Conservation (phyloP, 2,329 filamentous ascomycete species). For the Chaetothyriales sp. region DNA sequence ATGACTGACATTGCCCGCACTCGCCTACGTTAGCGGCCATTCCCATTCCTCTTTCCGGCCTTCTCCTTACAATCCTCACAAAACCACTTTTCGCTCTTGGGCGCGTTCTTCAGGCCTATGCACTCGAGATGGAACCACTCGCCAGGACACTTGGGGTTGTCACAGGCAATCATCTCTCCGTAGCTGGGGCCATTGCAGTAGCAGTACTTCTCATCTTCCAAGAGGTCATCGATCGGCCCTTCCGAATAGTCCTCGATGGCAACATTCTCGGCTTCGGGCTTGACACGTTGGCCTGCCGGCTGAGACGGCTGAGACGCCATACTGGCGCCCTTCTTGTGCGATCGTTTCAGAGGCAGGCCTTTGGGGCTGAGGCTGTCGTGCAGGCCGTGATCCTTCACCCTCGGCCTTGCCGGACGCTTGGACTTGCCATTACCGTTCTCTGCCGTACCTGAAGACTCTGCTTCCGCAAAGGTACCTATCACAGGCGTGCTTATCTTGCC, state of each 20-base stretch:
- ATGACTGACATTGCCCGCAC: not conserved
- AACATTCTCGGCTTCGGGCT: constrained; percentile 21
- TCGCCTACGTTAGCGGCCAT: not conserved
- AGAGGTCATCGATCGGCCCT: not conserved
- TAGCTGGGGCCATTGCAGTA: constrained; percentile 71
- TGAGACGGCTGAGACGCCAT: constrained; percentile 11
- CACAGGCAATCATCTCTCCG: constrained; percentile 73
- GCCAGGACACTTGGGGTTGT: constrained; percentile 55
- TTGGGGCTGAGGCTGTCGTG: constrained; percentile 18
- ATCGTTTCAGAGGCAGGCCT: constrained; percentile 21
- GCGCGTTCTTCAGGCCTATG: constrained; percentile 64
- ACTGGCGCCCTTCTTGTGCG: constrained; percentile 25
- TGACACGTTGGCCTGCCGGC: constrained; percentile 3
- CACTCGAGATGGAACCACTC: constrained; percentile 80
- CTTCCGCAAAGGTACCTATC: constrained; percentile 25
- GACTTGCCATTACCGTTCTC: constrained; percentile 7
- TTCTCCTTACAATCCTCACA: constrained; percentile 65
- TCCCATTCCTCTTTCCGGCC: constrained; percentile 22
- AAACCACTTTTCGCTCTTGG: constrained; percentile 72
- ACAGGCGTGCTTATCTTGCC: constrained; percentile 31
- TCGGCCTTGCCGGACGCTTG: constrained; percentile 13
- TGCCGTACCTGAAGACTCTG: constrained; percentile 13
- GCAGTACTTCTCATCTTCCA: constrained; percentile 50
- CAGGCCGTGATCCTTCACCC: constrained; percentile 18
- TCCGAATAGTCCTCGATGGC: not conserved